Evolutionary conservation across 2,329 filamentous ascomycete genomes (phyloP).

Genomic region (Epichloe uncinata): DNA sequence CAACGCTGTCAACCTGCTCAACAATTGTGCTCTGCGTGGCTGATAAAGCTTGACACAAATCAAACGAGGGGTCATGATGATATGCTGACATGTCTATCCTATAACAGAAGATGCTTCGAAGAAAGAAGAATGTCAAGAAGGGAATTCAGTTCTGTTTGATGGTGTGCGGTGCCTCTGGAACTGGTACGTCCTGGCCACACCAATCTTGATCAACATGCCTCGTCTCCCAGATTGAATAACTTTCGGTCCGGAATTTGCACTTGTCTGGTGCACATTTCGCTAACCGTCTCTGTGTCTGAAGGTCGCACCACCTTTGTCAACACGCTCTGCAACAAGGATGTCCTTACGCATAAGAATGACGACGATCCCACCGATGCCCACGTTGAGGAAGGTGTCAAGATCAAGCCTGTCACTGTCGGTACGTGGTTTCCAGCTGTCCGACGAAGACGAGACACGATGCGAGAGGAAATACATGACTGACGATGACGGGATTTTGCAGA

Average conservation of each 20-base stretch:
- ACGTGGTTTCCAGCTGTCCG: slow-evolving; percentile 13
- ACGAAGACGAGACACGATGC: neutral
- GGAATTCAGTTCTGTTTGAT: slow-evolving; percentile 99
- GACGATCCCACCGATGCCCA: slow-evolving; percentile 84
- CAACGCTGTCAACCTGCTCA: neutral
- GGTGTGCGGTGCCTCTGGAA: slow-evolving; percentile 98
- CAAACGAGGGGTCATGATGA: neutral
- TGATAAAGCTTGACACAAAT: neutral
- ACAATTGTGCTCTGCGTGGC: slow-evolving; percentile 5
- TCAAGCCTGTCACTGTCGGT: slow-evolving; percentile 98
- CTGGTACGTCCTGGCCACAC: slow-evolving; percentile 49
- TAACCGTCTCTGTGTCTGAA: slow-evolving; percentile 20
- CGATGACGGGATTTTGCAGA: slow-evolving; percentile 36
- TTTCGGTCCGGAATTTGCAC: neutral
- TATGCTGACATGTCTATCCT: slow-evolving; percentile 16
- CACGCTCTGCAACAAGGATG: slow-evolving; percentile 91
- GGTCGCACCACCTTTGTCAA: slow-evolving; percentile 98
- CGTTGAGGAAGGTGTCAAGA: slow-evolving; percentile 92
- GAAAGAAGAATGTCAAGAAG: slow-evolving; percentile 99
- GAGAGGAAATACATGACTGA: neutral
- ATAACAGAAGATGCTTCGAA: slow-evolving; percentile 78
- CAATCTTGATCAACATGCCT: neutral
- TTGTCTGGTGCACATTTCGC: neutral
- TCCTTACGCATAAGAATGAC: slow-evolving; percentile 80
- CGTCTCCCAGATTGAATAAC: neutral